phyloP scores from a whole-genome alignment of 441 rosid genomes.

The Pelargonium myrrhifolium region DNA sequence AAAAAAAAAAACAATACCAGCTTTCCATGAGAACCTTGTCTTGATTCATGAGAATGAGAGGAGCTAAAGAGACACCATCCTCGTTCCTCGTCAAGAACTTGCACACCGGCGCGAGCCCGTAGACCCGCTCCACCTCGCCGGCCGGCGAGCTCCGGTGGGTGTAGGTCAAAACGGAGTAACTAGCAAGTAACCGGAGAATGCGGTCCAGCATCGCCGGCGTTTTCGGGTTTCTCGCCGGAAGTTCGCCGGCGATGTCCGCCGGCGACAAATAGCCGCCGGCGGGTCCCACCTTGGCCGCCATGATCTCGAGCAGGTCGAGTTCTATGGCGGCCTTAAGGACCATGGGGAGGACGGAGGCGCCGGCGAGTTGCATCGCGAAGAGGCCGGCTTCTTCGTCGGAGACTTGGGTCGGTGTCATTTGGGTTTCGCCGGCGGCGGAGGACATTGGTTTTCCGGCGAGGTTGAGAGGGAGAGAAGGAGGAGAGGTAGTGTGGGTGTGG shows the following conservation, averaged over 20 bases:
- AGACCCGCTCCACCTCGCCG: conserved; percentile 48
- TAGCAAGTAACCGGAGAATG: conserved; percentile 51
- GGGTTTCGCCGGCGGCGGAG: conserved; percentile 37
- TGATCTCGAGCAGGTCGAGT: conserved; percentile 66
- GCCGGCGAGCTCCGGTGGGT: conserved; percentile 31
- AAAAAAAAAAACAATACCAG: too few species aligned
- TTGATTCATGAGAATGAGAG: conserved; percentile 63
- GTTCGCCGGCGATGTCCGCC: conserved; percentile 42
- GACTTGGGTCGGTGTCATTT: conserved; percentile 48
- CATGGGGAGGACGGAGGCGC: conserved; percentile 68
- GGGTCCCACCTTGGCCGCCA: too few species aligned
- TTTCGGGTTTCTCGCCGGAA: conserved; percentile 51
- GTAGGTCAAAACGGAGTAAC: conserved; percentile 50
- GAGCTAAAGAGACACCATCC: conserved; percentile 56
- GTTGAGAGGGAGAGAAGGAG: too few species aligned
- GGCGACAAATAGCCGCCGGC: conserved; percentile 44
- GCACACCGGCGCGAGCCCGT: conserved; percentile 58
- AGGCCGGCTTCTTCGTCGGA: conserved; percentile 58
- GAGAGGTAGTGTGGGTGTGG: too few species aligned
- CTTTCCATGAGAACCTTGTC: conserved; percentile 82
- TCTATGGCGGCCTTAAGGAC: conserved; percentile 62
- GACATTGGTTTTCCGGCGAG: too few species aligned
- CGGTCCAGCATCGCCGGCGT: conserved; percentile 65
- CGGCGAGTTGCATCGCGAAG: conserved; percentile 58
- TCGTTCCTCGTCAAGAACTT: conserved; percentile 63